Evolutionary conservation across 2,329 filamentous ascomycete genomes (phyloP).

Genomic region (Tolypocladium tropicale): DNA sequence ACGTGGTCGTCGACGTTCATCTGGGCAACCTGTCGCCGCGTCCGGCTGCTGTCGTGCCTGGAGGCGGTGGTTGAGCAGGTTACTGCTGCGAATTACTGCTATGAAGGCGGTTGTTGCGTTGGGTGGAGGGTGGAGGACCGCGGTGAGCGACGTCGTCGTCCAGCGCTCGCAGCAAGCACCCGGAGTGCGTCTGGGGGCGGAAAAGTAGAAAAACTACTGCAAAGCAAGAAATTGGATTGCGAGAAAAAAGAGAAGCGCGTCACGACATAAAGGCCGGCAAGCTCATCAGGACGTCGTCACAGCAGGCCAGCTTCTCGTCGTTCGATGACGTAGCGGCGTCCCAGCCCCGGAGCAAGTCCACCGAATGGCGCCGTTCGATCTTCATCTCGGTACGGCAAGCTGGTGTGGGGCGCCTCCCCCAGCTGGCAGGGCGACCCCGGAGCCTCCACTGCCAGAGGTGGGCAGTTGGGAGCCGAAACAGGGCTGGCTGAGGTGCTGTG

Average conservation of each 20-base stretch:
- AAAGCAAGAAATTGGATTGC: background rate
- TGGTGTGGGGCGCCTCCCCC: background rate
- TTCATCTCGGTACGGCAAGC: background rate
- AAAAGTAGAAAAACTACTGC: too few species aligned
- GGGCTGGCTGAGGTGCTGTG: too few species aligned
- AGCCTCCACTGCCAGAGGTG: too few species aligned
- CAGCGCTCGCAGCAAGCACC: background rate
- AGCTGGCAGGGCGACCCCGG: background rate
- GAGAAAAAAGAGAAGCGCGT: background rate
- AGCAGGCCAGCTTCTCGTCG: too few species aligned
- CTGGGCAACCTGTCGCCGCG: background rate
- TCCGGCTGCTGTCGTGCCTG: background rate
- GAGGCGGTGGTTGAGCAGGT: background rate
- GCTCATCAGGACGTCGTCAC: too few species aligned
- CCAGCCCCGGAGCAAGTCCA: background rate
- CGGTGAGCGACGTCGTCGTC: background rate
- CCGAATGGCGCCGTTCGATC: background rate
- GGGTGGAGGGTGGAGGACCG: background rate
- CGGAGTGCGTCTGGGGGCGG: background rate
- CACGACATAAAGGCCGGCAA: background rate
- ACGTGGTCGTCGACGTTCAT: conserved; percentile 31
- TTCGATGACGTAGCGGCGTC: background rate
- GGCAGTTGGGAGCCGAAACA: too few species aligned
- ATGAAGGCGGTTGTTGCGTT: background rate
- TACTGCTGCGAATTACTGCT: background rate